phyloP scores from a whole-genome alignment of 805 yeast species.

The Starmerella geochares region DNA sequence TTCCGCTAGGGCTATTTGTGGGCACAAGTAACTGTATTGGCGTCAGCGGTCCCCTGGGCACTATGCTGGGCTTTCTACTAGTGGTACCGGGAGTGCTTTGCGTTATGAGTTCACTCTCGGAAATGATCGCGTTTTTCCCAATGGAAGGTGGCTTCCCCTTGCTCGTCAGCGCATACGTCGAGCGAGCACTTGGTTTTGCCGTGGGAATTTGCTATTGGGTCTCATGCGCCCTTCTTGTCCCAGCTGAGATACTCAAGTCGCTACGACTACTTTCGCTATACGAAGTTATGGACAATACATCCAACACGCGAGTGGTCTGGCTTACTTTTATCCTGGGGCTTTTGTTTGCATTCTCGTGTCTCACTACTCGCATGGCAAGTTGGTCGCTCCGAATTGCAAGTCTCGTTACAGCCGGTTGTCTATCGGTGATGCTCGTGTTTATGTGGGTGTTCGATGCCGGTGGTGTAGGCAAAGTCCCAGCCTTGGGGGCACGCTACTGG shows the following conservation, averaged over 20 bases:
- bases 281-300: constrained; percentile 36
- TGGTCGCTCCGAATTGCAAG: constrained; percentile 10
- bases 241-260: constrained; percentile 68
- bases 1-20: constrained; percentile 12
- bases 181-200: constrained; percentile 49
- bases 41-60: constrained; percentile 21
- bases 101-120: constrained; percentile 32
- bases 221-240: constrained; percentile 40
- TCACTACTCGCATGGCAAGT: constrained; percentile 9
- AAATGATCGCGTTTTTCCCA: constrained; percentile 44
- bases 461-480: not conserved
- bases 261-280: constrained; percentile 62
- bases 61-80: constrained; percentile 12
- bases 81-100: constrained; percentile 10
- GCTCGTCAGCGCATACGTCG: constrained; percentile 48
- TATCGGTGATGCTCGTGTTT: constrained; percentile 2
- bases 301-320: constrained; percentile 28
- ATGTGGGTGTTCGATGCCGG: constrained; percentile 8
- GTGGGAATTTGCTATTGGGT: constrained; percentile 41
- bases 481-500: not conserved
- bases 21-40: constrained; percentile 12
- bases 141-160: constrained; percentile 56
- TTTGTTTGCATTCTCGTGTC: constrained; percentile 4
- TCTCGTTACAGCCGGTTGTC: not conserved
- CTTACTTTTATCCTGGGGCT: constrained; percentile 17